phyloP scores from a whole-genome alignment of 495 filamentous ascomycete genomes.

The Evansstolkia leycettana region DNA sequence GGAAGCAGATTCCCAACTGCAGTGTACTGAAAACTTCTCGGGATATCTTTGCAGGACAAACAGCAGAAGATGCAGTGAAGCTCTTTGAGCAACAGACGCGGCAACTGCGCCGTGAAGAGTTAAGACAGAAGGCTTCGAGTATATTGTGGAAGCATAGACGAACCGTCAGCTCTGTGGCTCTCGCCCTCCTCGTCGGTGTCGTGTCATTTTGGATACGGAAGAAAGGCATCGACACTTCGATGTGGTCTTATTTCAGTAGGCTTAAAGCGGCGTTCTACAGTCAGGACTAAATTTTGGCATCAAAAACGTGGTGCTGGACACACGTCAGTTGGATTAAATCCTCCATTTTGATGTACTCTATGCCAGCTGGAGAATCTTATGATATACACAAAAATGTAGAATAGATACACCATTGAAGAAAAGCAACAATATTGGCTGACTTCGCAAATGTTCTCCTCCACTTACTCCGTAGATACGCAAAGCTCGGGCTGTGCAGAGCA shows the following conservation, averaged over 20 bases:
- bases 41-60: constrained; percentile 30
- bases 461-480: no score
- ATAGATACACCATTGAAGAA: no score
- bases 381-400: no score
- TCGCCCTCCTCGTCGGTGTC: constrained; percentile 52
- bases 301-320: background rate
- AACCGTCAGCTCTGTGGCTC: constrained; percentile 41
- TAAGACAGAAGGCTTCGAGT: constrained; percentile 36
- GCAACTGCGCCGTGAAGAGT: constrained; percentile 53
- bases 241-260: constrained; percentile 24
- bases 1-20: constrained; percentile 55
- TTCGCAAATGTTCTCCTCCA: no score
- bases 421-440: no score
- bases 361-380: no score
- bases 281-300: background rate
- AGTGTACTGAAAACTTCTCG: constrained; percentile 80
- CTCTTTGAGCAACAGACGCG: constrained; percentile 57
- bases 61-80: constrained; percentile 44
- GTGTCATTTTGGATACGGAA: constrained; percentile 40
- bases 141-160: constrained; percentile 47
- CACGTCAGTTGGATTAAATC: no score
- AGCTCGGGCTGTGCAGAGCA: no score
- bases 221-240: constrained; percentile 28
- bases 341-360: no score
- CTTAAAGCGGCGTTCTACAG: constrained; percentile 12